phyloP scores from a whole-genome alignment of 495 filamentous ascomycete species.

The Trichocladium antarcticum region DNA sequence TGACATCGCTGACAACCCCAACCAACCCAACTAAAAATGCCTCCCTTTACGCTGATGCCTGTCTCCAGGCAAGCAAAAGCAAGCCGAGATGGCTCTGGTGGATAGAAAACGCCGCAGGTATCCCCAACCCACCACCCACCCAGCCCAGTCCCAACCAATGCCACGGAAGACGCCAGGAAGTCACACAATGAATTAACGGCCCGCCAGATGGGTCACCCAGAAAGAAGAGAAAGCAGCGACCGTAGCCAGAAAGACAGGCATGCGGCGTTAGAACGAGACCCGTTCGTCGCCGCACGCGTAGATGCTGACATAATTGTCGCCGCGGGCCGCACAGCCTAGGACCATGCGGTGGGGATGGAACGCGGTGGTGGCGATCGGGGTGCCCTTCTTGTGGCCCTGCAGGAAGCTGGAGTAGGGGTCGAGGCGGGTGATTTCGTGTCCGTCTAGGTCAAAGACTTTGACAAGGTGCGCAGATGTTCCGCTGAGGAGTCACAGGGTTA shows the following conservation, averaged over 20 bases:
- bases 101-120: background rate
- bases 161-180: background rate
- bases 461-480: slow-evolving; percentile 80
- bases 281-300: slow-evolving; percentile 42
- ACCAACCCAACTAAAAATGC: background rate
- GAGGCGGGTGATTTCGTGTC: slow-evolving; percentile 60
- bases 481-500: slow-evolving; percentile 30
- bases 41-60: background rate
- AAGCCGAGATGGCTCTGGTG: background rate
- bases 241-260: no score
- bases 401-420: slow-evolving; percentile 87
- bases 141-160: background rate
- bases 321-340: slow-evolving; percentile 67
- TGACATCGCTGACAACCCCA: no score
- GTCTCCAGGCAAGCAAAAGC: background rate
- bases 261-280: no score
- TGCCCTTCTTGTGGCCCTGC: slow-evolving; percentile 51
- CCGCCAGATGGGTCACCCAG: no score
- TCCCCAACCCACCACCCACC: background rate
- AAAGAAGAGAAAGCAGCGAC: background rate
- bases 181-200: background rate
- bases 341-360: slow-evolving; percentile 96
- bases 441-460: slow-evolving; percentile 83
- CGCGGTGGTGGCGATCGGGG: slow-evolving; percentile 74
- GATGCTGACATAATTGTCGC: slow-evolving; percentile 63